A percentile compares a stretch with the other conserved stretches of the same genome.
phyloP scores from a whole-genome alignment of 768 basidiomycete genomes.

The Trametes elegans region DNA sequence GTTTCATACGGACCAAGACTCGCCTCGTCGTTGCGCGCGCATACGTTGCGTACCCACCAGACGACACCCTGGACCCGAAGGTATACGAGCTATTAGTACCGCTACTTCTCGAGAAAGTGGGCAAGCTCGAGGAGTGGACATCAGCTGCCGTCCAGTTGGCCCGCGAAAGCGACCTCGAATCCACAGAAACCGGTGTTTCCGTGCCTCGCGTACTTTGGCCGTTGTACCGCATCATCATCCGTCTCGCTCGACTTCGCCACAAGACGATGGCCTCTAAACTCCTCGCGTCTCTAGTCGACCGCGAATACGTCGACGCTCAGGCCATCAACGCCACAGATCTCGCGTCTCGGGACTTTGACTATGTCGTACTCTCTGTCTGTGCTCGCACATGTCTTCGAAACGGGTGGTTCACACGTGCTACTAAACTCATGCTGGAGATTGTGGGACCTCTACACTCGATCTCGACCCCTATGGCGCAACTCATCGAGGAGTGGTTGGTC shows the following conservation, averaged over 20 bases:
- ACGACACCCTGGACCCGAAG: constrained; percentile 1
- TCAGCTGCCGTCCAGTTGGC: not conserved
- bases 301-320: constrained; percentile 44
- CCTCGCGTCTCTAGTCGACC: constrained; percentile 47
- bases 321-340: constrained; percentile 41
- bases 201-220: constrained; percentile 28
- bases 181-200: not conserved
- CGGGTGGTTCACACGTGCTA: constrained; percentile 48
- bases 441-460: not conserved
- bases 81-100: constrained; percentile 1
- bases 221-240: constrained; percentile 44
- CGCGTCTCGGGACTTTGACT: constrained; percentile 39
- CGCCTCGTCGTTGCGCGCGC: not conserved
- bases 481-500: constrained; percentile 10
- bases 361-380: constrained; percentile 49
- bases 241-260: constrained; percentile 37
- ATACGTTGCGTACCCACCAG: not conserved
- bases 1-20: not conserved
- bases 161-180: not conserved
- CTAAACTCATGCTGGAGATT: constrained; percentile 33
- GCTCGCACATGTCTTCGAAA: constrained; percentile 53
- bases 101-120: constrained; percentile 6
- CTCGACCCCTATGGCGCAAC: not conserved
- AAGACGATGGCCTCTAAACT: constrained; percentile 41
- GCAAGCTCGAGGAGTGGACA: not conserved